Conservation (phyloP, 345 rosid species). For the Populus ilicifolia region DNA sequence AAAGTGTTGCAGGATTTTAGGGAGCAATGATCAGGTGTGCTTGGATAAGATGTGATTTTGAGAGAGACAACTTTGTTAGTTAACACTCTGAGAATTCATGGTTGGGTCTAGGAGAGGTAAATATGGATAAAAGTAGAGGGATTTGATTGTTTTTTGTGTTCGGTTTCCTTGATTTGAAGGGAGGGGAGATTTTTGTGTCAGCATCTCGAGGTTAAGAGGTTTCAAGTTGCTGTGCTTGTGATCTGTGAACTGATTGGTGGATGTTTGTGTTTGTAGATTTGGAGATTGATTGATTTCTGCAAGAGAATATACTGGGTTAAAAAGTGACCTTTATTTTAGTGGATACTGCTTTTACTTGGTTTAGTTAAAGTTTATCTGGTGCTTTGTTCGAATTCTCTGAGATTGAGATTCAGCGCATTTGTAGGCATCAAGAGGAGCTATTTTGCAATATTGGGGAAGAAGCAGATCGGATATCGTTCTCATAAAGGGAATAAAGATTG, state of each 20-base stretch:
- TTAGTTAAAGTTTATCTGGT: constrained; percentile 1
- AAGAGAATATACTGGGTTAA: constrained; percentile 12
- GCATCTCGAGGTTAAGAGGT: constrained; percentile 1
- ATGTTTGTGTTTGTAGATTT: neutral
- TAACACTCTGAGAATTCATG: neutral
- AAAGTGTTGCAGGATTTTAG: constrained; percentile 8
- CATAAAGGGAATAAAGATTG: constrained; percentile 6
- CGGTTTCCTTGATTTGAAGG: neutral
- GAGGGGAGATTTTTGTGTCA: neutral
- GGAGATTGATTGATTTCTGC: constrained; percentile 12
- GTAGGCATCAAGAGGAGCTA: neutral
- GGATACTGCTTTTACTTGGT: constrained; percentile 5
- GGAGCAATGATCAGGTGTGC: constrained; percentile 3
- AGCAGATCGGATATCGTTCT: constrained; percentile 8
- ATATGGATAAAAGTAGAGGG: neutral
- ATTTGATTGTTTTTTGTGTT: neutral
- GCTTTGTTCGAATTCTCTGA: neutral
- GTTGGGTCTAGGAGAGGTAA: neutral
- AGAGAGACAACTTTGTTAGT: constrained; percentile 5
- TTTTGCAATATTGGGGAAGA: constrained; percentile 6
- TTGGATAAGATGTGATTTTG: constrained; percentile 10
- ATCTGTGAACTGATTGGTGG: neutral
- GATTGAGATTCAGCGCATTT: constrained; percentile 6
- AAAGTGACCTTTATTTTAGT: neutral
- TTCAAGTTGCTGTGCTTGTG: neutral